Conservation (phyloP, 192 early-diverging fungal species). For the Entomortierella beljakovae region DNA sequence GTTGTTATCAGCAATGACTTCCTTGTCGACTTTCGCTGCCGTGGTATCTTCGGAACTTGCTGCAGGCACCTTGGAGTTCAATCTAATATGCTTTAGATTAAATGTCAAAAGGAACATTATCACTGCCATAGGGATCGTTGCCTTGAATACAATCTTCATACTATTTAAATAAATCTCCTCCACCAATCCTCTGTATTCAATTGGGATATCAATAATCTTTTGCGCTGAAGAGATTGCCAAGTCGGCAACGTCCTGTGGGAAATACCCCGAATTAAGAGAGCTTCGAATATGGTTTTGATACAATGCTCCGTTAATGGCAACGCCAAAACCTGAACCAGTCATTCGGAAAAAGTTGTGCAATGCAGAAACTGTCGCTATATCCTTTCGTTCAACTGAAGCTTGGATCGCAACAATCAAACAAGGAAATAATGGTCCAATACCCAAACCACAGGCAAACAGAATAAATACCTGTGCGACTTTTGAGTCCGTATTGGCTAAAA, state of each 20-base stretch:
- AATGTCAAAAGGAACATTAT: conserved; percentile 45
- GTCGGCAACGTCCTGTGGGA: conserved; percentile 15
- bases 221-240: conserved; percentile 38
- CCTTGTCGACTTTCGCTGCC: not conserved
- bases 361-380: conserved; percentile 51
- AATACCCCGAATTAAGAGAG: not conserved
- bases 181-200: conserved; percentile 9
- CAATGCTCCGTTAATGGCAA: conserved; percentile 72
- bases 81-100: conserved; percentile 26
- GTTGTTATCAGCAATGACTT: not conserved
- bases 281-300: conserved; percentile 55
- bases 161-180: conserved; percentile 38
- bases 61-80: conserved; percentile 23
- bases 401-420: conserved; percentile 48
- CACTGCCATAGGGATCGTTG: conserved; percentile 50
- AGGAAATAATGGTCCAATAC: conserved; percentile 59
- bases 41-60: not conserved
- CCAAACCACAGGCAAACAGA: conserved; percentile 77
- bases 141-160: conserved; percentile 52
- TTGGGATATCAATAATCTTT: conserved; percentile 30
- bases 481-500: conserved; percentile 64
- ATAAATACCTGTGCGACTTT: conserved; percentile 62
- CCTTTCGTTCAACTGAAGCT: conserved; percentile 39
- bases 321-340: conserved; percentile 60
- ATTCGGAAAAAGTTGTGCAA: conserved; percentile 64